phyloP scores from a whole-genome alignment of 805 yeast genomes.

The Wickerhamiella bombiphila region DNA sequence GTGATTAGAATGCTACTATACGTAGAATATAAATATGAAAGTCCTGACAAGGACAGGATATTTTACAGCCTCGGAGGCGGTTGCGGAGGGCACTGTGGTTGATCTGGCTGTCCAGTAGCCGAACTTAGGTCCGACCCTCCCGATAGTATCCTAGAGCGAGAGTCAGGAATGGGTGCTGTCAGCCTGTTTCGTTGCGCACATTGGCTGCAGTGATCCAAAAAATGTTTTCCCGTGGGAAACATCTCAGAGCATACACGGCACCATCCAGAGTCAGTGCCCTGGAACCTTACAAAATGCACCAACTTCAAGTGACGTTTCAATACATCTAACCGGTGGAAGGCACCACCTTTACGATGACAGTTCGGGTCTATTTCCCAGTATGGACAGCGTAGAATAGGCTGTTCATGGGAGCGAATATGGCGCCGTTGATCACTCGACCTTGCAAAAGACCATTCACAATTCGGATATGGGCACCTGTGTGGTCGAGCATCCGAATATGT shows the following conservation, averaged over 20 bases:
- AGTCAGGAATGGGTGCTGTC: too few species aligned
- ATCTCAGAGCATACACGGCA: constrained; percentile 49
- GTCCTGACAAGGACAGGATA: too few species aligned
- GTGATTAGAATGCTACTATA: too few species aligned
- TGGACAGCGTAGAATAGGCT: constrained; percentile 59
- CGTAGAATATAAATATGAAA: too few species aligned
- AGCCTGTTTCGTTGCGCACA: too few species aligned
- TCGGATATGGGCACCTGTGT: constrained; percentile 25
- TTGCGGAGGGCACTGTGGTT: too few species aligned
- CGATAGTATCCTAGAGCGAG: too few species aligned
- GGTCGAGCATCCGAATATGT: constrained; percentile 1
- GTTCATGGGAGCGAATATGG: constrained; percentile 49
- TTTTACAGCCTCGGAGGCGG: too few species aligned
- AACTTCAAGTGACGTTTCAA: constrained; percentile 55
- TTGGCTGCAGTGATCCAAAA: constrained; percentile 48
- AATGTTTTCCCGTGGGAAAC: constrained; percentile 40
- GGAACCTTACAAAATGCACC: constrained; percentile 45
- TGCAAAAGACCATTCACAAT: constrained; percentile 57
- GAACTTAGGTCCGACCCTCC: too few species aligned
- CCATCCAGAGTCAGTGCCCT: constrained; percentile 41
- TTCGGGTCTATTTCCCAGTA: constrained; percentile 54
- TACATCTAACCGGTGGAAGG: constrained; percentile 61
- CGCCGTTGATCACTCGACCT: constrained; percentile 56
- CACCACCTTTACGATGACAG: constrained; percentile 65
- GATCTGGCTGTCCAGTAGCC: too few species aligned